phyloP scores from a whole-genome alignment of 345 rosid species.

The Syzygium jambos region DNA sequence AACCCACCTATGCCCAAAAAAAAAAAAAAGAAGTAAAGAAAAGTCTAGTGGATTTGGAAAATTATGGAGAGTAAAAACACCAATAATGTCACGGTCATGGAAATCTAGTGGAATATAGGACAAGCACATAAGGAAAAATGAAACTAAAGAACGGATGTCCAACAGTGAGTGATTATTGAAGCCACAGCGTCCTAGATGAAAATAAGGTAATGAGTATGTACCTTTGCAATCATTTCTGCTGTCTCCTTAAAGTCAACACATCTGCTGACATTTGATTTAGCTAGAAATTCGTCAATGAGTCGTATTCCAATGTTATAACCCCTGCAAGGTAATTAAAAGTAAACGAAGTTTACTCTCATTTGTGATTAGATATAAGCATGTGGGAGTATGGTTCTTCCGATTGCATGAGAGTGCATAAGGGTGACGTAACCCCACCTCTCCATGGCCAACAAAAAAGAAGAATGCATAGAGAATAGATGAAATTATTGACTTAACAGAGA shows the following conservation, averaged over 20 bases:
- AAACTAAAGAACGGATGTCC: neutral
- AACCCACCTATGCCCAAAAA: constrained; percentile 57
- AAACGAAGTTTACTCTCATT: neutral
- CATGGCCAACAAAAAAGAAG: neutral
- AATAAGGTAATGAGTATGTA: constrained; percentile 2
- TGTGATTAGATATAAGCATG: neutral
- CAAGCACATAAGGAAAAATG: neutral
- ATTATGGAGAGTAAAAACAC: neutral
- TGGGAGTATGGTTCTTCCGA: neutral
- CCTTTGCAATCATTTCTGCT: constrained; percentile 93
- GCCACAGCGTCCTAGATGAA: neutral
- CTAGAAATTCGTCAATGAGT: constrained; percentile 84
- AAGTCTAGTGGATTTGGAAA: neutral
- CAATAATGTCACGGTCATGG: neutral
- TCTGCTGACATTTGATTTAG: constrained; percentile 80
- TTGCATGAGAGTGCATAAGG: neutral
- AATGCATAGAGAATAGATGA: neutral
- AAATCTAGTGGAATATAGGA: neutral
- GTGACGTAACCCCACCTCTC: neutral
- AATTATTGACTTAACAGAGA: neutral
- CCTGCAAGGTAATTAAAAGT: constrained; percentile 31
- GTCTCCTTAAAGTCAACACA: constrained; percentile 95
- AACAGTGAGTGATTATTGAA: neutral
- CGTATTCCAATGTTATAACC: constrained; percentile 93
- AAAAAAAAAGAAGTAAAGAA: neutral